phyloP scores from a whole-genome alignment of 768 basidiomycete genomes.

The Suillus subluteus region DNA sequence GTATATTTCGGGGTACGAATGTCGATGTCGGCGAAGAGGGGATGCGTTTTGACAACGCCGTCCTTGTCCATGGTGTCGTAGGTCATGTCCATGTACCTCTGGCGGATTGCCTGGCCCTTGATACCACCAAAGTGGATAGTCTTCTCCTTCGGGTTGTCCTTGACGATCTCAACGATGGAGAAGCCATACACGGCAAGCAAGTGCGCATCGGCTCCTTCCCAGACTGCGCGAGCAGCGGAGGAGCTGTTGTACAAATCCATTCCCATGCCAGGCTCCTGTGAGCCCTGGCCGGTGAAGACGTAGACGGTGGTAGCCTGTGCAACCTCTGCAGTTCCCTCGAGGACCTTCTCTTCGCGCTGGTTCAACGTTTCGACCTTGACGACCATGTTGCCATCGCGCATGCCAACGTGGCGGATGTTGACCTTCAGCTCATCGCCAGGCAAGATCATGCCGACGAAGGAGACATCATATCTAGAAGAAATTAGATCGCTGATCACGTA shows the following conservation, averaged over 20 bases:
- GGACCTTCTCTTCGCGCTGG: conserved; percentile 84
- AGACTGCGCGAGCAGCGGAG: conserved; percentile 93
- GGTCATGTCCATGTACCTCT: conserved; percentile 99
- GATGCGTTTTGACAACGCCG: conserved; percentile 93
- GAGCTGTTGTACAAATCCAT: conserved; percentile 97
- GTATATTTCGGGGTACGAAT: conserved; percentile 94
- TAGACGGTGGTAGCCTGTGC: conserved; percentile 92
- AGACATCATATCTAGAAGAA: conserved; percentile 76
- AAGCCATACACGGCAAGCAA: conserved; percentile 95
- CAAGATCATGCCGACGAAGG: conserved; percentile 97
- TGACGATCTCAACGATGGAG: conserved; percentile 98
- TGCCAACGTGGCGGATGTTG: conserved; percentile 86
- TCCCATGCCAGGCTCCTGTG: conserved; percentile 98
- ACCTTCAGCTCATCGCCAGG: conserved; percentile 88
- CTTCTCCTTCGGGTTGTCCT: conserved; percentile 97
- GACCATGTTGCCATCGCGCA: conserved; percentile 93
- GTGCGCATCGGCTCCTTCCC: conserved; percentile 96
- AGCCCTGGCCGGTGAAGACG: conserved; percentile 98
- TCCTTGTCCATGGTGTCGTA: conserved; percentile 98
- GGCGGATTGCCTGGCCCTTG: conserved; percentile 97
- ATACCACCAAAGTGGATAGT: conserved; percentile 99
- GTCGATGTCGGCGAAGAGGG: conserved; percentile 95
- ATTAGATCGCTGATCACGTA: background rate
- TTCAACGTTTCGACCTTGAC: conserved; percentile 89
- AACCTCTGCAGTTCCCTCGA: conserved; percentile 92